phyloP scores from a whole-genome alignment of 164 flowering plant species.

The Nymphaea thermarum region DNA sequence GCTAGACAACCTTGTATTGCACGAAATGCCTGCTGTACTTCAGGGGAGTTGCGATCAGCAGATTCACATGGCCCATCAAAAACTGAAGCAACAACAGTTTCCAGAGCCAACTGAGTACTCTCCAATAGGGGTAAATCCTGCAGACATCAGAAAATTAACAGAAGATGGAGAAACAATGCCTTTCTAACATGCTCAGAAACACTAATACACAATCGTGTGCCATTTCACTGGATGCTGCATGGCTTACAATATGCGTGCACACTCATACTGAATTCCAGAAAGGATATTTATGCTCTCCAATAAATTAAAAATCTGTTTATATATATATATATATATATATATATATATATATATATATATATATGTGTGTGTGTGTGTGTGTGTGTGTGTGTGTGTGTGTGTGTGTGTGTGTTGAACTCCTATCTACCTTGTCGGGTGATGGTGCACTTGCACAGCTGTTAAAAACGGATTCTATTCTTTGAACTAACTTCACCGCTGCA shows the following conservation, averaged over 20 bases:
- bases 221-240: no score
- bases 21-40: slow-evolving; percentile 34
- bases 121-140: slow-evolving; percentile 72
- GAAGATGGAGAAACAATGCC: neutral
- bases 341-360: no score
- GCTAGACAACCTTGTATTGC: slow-evolving; percentile 65
- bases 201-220: no score
- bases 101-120: slow-evolving; percentile 78
- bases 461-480: slow-evolving; percentile 42
- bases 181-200: neutral
- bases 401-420: neutral
- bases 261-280: no score
- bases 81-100: slow-evolving; percentile 49
- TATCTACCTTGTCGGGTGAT: slow-evolving; percentile 45
- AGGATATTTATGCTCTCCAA: no score
- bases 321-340: neutral
- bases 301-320: no score
- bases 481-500: slow-evolving; percentile 57
- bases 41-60: slow-evolving; percentile 33
- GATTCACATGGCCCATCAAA: slow-evolving; percentile 71
- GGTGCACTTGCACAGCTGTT: slow-evolving; percentile 29
- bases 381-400: no score
- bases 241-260: no score
- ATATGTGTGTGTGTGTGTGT: no score
- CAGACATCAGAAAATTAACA: slow-evolving; percentile 1